A percentile compares a stretch with the other conserved stretches of the same genome.
Conservation (phyloP, 1,139 yeast species). For the Magnusiomyces clavatus region DNA sequence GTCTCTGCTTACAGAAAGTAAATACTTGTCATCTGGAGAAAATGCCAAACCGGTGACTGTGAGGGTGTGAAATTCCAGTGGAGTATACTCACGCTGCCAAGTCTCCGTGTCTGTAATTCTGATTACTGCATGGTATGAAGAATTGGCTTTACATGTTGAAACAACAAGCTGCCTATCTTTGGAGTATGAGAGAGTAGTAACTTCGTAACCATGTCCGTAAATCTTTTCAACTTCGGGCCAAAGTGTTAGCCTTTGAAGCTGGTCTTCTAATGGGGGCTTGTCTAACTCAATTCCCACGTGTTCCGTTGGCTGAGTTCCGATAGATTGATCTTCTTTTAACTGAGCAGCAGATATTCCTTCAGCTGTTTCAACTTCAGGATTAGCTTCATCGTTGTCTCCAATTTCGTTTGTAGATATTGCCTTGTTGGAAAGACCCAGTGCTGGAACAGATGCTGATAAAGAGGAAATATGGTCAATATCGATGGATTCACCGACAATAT, state of each 20-base stretch:
- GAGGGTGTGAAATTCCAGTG: constrained; percentile 59
- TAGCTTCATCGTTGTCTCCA: constrained; percentile 12
- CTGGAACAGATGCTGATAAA: constrained; percentile 86
- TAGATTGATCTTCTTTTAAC: constrained; percentile 27
- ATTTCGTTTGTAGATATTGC: constrained; percentile 19
- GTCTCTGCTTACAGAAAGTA: constrained; percentile 85
- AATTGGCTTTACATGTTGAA: constrained; percentile 87
- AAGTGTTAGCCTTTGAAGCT: constrained; percentile 80
- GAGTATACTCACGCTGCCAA: constrained; percentile 52
- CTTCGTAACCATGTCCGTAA: constrained; percentile 96
- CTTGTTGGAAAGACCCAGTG: constrained; percentile 87
- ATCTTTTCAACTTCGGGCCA: constrained; percentile 94
- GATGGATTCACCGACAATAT: constrained; percentile 41
- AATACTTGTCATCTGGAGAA: constrained; percentile 58
- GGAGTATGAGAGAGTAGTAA: constrained; percentile 64
- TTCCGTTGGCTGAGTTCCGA: constrained; percentile 38
- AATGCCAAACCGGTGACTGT: constrained; percentile 80
- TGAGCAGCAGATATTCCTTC: constrained; percentile 14
- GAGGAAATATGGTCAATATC: constrained; percentile 31
- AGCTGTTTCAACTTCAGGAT: constrained; percentile 13
- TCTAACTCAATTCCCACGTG: constrained; percentile 37
- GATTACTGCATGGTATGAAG: constrained; percentile 75
- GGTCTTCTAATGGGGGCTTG: constrained; percentile 79
- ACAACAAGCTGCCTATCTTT: constrained; percentile 64
- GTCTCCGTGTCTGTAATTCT: constrained; percentile 58